phyloP scores from a whole-genome alignment of 2,329 filamentous ascomycete species.

The Sporothrix dimorphospora region DNA sequence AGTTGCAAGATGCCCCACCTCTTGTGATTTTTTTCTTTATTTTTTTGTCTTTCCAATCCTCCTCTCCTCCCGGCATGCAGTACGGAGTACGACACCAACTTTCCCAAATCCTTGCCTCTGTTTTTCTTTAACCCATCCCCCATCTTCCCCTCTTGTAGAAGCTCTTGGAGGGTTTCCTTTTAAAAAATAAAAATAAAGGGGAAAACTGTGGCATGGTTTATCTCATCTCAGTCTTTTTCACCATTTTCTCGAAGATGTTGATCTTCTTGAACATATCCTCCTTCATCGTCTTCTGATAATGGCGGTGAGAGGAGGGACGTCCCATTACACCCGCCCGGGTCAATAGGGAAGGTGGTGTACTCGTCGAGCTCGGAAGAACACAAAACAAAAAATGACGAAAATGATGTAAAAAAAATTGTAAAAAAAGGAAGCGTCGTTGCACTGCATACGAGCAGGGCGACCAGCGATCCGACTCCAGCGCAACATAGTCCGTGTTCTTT shows the following conservation, averaged over 20 bases:
- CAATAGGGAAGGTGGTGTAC: slow-evolving; percentile 12
- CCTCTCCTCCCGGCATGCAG: slow-evolving; percentile 3
- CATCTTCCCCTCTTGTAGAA: background rate
- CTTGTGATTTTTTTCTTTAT: background rate
- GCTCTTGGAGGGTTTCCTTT: background rate
- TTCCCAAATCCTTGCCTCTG: slow-evolving; percentile 1
- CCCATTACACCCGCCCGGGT: slow-evolving; percentile 5
- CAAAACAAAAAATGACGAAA: background rate
- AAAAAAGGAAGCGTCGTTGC: background rate
- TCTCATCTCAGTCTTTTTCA: background rate
- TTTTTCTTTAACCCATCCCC: background rate
- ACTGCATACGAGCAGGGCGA: background rate
- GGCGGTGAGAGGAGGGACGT: slow-evolving; percentile 12
- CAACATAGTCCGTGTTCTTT: background rate
- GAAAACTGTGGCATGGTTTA: background rate
- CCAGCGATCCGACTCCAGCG: background rate
- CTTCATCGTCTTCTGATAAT: background rate
- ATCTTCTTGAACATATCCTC: background rate
- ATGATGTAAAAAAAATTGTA: background rate
- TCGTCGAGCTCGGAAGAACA: background rate
- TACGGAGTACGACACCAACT: slow-evolving; percentile 22
- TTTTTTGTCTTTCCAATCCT: background rate
- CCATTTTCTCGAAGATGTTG: background rate
- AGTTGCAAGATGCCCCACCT: slow-evolving; percentile 14
- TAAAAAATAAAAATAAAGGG: background rate